Evolutionary conservation across 2,329 filamentous ascomycete species (phyloP).

Genomic region (Aciculosporium take): DNA sequence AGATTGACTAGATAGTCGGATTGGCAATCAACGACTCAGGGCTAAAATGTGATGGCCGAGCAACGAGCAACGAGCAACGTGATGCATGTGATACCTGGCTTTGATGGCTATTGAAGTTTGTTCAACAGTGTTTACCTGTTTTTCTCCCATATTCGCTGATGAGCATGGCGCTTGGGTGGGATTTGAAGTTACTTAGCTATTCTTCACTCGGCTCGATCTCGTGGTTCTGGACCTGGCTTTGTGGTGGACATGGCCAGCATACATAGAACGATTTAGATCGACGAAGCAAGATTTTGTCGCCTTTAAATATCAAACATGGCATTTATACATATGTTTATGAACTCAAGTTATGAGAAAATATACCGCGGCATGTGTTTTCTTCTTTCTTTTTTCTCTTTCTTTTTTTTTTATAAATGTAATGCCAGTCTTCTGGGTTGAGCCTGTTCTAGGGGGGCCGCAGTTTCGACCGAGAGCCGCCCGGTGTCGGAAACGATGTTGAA

Average conservation of each 20-base stretch:
- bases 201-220: not conserved
- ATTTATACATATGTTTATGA: too few relatives aligned
- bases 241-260: not conserved
- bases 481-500: too few relatives aligned
- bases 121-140: not conserved
- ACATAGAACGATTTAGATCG: constrained; percentile 7
- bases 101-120: constrained; percentile 3
- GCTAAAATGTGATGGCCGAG: constrained; percentile 5
- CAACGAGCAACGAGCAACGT: constrained; percentile 7
- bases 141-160: constrained; percentile 3
- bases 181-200: constrained; percentile 6
- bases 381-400: too few relatives aligned
- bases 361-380: too few relatives aligned
- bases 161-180: constrained; percentile 12
- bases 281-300: not conserved
- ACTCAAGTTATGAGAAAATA: too few relatives aligned
- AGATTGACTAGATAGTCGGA: constrained; percentile 22
- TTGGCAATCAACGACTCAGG: not conserved
- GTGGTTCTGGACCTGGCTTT: not conserved
- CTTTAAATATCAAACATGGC: not conserved
- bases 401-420: too few relatives aligned
- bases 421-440: too few relatives aligned
- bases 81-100: constrained; percentile 5
- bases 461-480: too few relatives aligned
- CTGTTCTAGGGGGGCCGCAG: too few relatives aligned